Conservation (phyloP, 768 basidiomycete genomes). For the Coprinellus micaceus region DNA sequence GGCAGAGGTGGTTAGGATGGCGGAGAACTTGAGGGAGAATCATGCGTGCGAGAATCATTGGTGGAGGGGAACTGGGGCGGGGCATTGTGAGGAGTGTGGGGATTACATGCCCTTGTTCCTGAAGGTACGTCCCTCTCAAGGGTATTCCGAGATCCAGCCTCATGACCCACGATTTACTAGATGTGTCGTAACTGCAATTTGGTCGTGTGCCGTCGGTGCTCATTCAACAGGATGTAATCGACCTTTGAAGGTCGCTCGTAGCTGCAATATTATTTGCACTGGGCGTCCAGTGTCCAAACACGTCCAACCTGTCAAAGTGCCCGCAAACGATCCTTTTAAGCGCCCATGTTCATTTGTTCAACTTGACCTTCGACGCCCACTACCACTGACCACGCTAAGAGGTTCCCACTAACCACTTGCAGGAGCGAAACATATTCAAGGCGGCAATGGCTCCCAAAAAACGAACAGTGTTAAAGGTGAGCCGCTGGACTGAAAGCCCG, state of each 20-base stretch:
- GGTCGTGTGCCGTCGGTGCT: constrained; percentile 13
- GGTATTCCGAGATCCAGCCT: neutral
- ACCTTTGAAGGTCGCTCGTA: neutral
- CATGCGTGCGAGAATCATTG: constrained; percentile 47
- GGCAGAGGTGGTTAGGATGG: constrained; percentile 29
- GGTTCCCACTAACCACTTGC: too few species aligned
- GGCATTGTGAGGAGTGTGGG: constrained; percentile 45
- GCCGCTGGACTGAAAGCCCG: too few species aligned
- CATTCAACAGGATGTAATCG: constrained; percentile 10
- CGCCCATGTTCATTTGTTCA: too few species aligned
- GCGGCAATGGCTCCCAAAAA: too few species aligned
- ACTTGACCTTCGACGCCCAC: too few species aligned
- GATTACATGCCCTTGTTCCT: constrained; percentile 40
- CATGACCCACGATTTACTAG: constrained; percentile 3
- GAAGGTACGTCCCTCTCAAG: constrained; percentile 36
- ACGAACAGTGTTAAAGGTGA: too few species aligned
- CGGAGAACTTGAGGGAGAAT: constrained; percentile 39
- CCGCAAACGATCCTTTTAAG: too few species aligned
- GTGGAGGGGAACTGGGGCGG: constrained; percentile 46
- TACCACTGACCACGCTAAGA: too few species aligned
- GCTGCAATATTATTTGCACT: too few species aligned
- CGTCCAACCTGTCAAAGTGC: too few species aligned
- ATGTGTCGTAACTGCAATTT: constrained; percentile 15
- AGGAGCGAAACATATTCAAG: too few species aligned
- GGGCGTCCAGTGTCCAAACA: too few species aligned